phyloP scores from a whole-genome alignment of 345 rosid genomes.

The Geranium brycei region DNA sequence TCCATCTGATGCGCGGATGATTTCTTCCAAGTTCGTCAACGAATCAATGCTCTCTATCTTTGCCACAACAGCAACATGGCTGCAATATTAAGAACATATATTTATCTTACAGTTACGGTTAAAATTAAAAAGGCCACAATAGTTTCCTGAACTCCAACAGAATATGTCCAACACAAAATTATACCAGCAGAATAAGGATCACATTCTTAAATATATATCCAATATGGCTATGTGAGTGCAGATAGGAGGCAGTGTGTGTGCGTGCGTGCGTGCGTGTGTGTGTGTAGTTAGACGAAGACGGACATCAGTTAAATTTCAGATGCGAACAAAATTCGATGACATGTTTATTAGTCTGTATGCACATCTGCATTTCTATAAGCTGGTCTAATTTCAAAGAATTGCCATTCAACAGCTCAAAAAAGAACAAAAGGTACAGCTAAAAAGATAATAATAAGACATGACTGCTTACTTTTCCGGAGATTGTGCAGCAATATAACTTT shows the following conservation, averaged over 20 bases:
- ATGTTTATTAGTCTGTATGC: background rate
- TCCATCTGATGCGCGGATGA: conserved; percentile 83
- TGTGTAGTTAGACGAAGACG: too few species aligned
- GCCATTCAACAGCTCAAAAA: background rate
- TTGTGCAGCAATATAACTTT: conserved; percentile 88
- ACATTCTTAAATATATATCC: background rate
- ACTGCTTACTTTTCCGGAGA: conserved; percentile 53
- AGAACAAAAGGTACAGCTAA: background rate
- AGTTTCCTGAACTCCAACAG: background rate
- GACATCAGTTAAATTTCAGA: too few species aligned
- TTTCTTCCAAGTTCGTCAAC: conserved; percentile 76
- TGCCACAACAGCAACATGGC: conserved; percentile 83
- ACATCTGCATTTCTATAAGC: background rate
- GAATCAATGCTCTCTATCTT: conserved; percentile 96
- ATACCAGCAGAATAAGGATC: background rate
- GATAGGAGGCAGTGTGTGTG: too few species aligned
- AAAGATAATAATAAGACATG: background rate
- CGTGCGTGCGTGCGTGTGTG: too few species aligned
- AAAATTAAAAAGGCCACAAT: background rate
- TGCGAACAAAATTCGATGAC: background rate
- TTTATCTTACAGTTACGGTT: background rate
- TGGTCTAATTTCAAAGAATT: background rate
- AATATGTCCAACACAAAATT: background rate
- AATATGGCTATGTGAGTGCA: background rate
- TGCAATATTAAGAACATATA: conserved; percentile 14